Conservation (phyloP, 352 stramenopile species). For the Paralagenidium karlingii region DNA sequence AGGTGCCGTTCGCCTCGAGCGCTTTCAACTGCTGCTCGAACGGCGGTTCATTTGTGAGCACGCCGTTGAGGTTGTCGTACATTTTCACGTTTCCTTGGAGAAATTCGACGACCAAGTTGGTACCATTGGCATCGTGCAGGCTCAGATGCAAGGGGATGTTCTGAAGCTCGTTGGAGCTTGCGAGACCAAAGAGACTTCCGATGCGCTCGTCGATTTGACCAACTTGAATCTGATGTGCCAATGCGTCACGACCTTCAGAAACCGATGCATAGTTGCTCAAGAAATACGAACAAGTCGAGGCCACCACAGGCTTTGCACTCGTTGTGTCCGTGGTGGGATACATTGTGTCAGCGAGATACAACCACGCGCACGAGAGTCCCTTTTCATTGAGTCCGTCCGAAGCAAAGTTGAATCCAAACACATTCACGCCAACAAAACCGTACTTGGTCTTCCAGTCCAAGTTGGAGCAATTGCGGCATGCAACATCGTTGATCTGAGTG, state of each 20-base stretch:
- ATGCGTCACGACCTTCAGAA: slow-evolving; percentile 30
- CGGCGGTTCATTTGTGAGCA: slow-evolving; percentile 60
- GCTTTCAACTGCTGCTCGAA: slow-evolving; percentile 31
- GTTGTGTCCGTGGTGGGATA: slow-evolving; percentile 24
- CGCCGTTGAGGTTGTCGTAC: slow-evolving; percentile 47
- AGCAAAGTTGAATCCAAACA: slow-evolving; percentile 38
- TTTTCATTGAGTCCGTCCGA: slow-evolving; percentile 38
- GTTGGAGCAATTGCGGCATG: slow-evolving; percentile 26
- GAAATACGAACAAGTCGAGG: slow-evolving; percentile 55
- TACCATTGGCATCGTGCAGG: slow-evolving; percentile 42
- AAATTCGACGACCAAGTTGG: slow-evolving; percentile 64
- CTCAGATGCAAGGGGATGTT: slow-evolving; percentile 40
- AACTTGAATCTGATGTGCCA: slow-evolving; percentile 39
- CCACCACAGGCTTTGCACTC: slow-evolving; percentile 32
- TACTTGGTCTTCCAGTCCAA: slow-evolving; percentile 24
- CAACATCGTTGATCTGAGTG: slow-evolving; percentile 30
- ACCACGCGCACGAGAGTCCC: slow-evolving; percentile 30
- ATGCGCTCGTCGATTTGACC: slow-evolving; percentile 31
- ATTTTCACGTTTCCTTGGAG: slow-evolving; percentile 32
- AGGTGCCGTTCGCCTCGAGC: slow-evolving; percentile 15
- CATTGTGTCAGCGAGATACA: slow-evolving; percentile 26
- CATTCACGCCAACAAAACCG: slow-evolving; percentile 35
- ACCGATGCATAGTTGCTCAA: slow-evolving; percentile 56
- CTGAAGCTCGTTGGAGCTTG: slow-evolving; percentile 9
- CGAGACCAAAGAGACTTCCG: slow-evolving; percentile 2